Evolutionary conservation across 768 basidiomycete genomes (phyloP).

Genomic region (Naganishia antarctica): DNA sequence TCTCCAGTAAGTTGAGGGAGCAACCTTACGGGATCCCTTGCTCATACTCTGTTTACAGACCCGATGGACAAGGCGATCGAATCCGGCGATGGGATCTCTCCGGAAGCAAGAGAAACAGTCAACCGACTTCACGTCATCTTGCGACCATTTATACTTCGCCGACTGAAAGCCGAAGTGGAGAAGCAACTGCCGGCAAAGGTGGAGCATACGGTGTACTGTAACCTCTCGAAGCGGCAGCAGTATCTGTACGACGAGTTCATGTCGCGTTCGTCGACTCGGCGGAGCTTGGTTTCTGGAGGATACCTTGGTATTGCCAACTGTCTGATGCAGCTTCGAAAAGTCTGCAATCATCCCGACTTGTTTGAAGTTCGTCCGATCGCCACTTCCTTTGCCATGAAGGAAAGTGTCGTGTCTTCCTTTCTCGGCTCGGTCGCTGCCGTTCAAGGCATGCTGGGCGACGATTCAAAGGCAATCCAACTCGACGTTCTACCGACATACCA

Average conservation of each 20-base stretch:
- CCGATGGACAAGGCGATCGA: slow-evolving; percentile 92
- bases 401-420: not conserved
- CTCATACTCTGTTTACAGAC: slow-evolving; percentile 54
- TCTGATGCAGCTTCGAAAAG: slow-evolving; percentile 51
- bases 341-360: slow-evolving; percentile 52
- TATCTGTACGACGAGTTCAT: slow-evolving; percentile 96
- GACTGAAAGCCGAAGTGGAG: slow-evolving; percentile 51
- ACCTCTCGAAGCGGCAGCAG: slow-evolving; percentile 85
- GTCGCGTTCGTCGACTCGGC: slow-evolving; percentile 74
- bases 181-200: slow-evolving; percentile 61
- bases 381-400: slow-evolving; percentile 52
- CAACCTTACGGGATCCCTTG: not conserved
- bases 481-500: slow-evolving; percentile 39
- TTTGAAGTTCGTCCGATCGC: slow-evolving; percentile 52
- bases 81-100: slow-evolving; percentile 56
- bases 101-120: slow-evolving; percentile 77
- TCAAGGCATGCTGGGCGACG: slow-evolving; percentile 36
- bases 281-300: slow-evolving; percentile 72
- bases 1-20: slow-evolving; percentile 66
- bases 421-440: slow-evolving; percentile 38
- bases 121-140: slow-evolving; percentile 61
- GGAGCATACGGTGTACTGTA: slow-evolving; percentile 82
- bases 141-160: slow-evolving; percentile 50
- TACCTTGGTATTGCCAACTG: slow-evolving; percentile 54
- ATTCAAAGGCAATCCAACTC: slow-evolving; percentile 49